Evolutionary conservation across 305 asterid species (phyloP).

Genomic region (Ilex paraguariensis): DNA sequence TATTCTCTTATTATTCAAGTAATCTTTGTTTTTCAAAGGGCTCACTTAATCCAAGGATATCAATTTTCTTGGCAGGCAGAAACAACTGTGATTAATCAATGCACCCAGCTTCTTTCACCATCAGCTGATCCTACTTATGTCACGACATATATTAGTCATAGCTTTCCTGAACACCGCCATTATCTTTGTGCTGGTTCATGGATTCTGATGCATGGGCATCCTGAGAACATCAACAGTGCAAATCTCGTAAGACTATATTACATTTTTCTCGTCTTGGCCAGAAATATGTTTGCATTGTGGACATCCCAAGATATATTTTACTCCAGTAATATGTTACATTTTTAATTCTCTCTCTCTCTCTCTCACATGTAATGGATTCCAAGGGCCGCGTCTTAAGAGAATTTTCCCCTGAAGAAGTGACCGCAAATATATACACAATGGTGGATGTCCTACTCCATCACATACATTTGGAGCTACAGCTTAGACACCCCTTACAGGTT

Average conservation of each 20-base stretch:
- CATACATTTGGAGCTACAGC: slow-evolving; percentile 77
- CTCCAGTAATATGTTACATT: not conserved
- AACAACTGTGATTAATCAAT: slow-evolving; percentile 81
- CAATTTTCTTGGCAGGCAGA: slow-evolving; percentile 66
- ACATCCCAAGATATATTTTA: not conserved
- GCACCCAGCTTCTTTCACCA: slow-evolving; percentile 87
- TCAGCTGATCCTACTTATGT: slow-evolving; percentile 86
- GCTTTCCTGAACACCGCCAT: slow-evolving; percentile 83
- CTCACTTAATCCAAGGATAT: not conserved
- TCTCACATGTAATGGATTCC: slow-evolving; percentile 20
- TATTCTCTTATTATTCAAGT: not conserved
- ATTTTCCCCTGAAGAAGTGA: slow-evolving; percentile 98
- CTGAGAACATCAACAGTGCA: slow-evolving; percentile 81
- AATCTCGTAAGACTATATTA: slow-evolving; percentile 63
- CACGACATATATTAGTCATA: slow-evolving; percentile 72
- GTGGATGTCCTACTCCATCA: slow-evolving; percentile 94
- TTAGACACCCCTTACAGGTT: slow-evolving; percentile 94
- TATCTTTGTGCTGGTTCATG: slow-evolving; percentile 98
- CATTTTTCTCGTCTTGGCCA: slow-evolving; percentile 8
- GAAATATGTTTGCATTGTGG: slow-evolving; percentile 2
- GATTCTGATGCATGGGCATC: slow-evolving; percentile 90
- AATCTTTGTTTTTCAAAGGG: no score
- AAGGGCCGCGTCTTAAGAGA: slow-evolving; percentile 92
- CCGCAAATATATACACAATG: slow-evolving; percentile 88
- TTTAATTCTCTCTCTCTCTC: slow-evolving; percentile 9